phyloP scores from a whole-genome alignment of 2,329 filamentous ascomycete genomes.

The Colletotrichum sp. region DNA sequence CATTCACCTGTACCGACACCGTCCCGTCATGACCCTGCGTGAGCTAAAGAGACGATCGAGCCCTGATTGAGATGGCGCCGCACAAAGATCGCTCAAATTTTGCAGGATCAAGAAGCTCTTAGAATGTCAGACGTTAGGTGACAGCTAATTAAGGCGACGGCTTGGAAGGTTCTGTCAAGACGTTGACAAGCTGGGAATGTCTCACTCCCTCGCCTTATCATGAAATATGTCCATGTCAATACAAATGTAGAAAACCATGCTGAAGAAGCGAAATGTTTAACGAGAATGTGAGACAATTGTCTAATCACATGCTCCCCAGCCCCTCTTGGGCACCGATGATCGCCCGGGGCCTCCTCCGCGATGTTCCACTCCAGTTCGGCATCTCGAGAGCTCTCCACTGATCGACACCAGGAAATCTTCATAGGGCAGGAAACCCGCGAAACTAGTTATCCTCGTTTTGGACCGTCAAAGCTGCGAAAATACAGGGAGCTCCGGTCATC shows the following conservation, averaged over 20 bases:
- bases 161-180: not conserved
- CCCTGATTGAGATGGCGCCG: not conserved
- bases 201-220: not conserved
- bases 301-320: not conserved
- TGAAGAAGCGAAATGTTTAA: not conserved
- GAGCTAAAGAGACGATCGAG: not conserved
- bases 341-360: not conserved
- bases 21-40: not conserved
- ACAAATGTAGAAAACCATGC: not conserved
- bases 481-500: not conserved
- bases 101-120: not conserved
- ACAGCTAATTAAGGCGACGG: not conserved
- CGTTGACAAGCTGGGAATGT: not conserved
- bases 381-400: not conserved
- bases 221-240: not conserved
- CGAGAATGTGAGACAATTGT: not conserved
- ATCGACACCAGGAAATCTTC: not conserved
- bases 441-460: not conserved
- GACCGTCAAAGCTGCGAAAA: not conserved
- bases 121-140: not conserved
- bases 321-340: not conserved
- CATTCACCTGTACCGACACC: not conserved
- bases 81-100: not conserved
- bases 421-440: not conserved
- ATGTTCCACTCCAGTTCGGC: not conserved